Conservation (phyloP, 2,329 filamentous ascomycete species). For the Xylariales sp. region DNA sequence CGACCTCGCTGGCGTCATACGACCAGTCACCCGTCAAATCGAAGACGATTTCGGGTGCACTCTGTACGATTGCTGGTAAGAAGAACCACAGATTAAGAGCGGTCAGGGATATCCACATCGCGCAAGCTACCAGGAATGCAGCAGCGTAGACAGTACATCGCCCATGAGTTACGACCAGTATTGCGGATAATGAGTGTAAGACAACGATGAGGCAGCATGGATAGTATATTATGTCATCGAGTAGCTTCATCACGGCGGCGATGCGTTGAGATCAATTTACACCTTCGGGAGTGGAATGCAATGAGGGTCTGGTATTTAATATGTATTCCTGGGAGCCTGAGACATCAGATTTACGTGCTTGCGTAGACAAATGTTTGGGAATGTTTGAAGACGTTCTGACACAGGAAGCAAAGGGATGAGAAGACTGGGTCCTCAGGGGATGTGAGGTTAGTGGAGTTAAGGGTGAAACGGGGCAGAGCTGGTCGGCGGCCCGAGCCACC, state of each 20-base stretch:
- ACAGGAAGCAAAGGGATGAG: not conserved
- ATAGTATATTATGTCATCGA: constrained; percentile 17
- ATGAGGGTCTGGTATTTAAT: not conserved
- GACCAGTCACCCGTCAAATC: not conserved
- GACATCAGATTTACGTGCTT: not conserved
- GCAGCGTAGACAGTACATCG: constrained; percentile 14
- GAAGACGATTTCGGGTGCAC: constrained; percentile 11
- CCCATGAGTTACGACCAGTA: constrained; percentile 14
- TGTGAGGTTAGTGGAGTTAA: not conserved
- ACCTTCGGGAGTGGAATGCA: not conserved
- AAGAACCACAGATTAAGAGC: constrained; percentile 20
- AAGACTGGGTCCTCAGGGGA: not conserved
- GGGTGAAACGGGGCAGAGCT: not conserved
- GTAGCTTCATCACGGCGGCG: constrained; percentile 11
- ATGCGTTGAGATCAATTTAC: not conserved
- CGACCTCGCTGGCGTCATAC: not conserved
- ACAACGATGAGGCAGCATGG: constrained; percentile 17
- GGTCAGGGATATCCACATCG: constrained; percentile 17
- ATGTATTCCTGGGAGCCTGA: not conserved
- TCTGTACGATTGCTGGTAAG: constrained; percentile 15
- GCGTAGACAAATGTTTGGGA: constrained; percentile 4
- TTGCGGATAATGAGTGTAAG: constrained; percentile 16
- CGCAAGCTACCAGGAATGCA: constrained; percentile 17
- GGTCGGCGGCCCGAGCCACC: not conserved
- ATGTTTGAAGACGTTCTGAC: not conserved